A percentile compares a stretch with the other conserved stretches of the same genome.
These are phyloP conservation scores for Colletotrichum sp. DNA, from an alignment of 2,329 filamentous ascomycete genomes.

Conservation along the genomic window DNA sequence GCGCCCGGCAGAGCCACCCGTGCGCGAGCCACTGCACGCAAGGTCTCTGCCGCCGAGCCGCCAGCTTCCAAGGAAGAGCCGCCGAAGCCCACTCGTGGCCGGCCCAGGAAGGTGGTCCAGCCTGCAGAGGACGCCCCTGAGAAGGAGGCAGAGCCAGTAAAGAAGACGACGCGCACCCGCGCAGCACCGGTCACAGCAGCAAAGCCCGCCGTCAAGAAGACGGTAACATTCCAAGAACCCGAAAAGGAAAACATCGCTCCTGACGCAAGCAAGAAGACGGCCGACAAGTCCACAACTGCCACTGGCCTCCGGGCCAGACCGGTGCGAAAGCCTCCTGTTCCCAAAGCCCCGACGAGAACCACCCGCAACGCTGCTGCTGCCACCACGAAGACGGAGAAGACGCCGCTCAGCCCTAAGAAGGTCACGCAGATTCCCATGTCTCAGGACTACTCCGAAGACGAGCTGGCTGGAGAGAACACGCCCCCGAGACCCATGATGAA, in stretches of 20 bases:
- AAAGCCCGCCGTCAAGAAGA: constrained; percentile 61
- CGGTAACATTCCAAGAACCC: constrained; percentile 67
- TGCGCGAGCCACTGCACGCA: constrained; percentile 29
- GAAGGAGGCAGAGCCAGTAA: constrained; percentile 28
- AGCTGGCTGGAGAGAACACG: constrained; percentile 59
- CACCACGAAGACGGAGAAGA: constrained; percentile 42
- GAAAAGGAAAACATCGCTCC: constrained; percentile 69
- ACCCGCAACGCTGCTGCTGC: constrained; percentile 24
- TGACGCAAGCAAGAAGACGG: constrained; percentile 38
- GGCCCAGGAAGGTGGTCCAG: constrained; percentile 44
- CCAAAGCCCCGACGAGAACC: constrained; percentile 29
- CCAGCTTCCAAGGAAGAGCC: constrained; percentile 25
- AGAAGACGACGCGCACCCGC: constrained; percentile 29
- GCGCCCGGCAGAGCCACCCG: constrained; percentile 32
- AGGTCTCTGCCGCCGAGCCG: constrained; percentile 28
- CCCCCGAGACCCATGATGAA: constrained; percentile 59
- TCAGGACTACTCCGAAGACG: constrained; percentile 63
- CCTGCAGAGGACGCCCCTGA: constrained; percentile 26
- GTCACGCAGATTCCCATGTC: constrained; percentile 60
- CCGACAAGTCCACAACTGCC: constrained; percentile 27
- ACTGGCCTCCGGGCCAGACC: constrained; percentile 45
- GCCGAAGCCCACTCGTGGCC: constrained; percentile 44
- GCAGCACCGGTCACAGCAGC: constrained; percentile 29
- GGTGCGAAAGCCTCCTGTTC: constrained; percentile 50
- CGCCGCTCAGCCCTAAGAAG: constrained; percentile 70